phyloP scores from a whole-genome alignment of 306 rosid genomes.

The Cucumis sativus region Cucumber_9930_V3 NC_026656.2:18147001-18147500 shows the following conservation, averaged over 20 bases:
- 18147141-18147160: neutral
- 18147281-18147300: neutral
- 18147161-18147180: neutral
- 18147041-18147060: neutral
- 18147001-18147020: neutral
- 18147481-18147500: neutral
- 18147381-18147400: neutral
- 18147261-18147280: neutral
- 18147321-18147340: conserved; percentile 5
- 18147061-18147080: neutral
- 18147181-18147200: neutral
- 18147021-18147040: neutral
- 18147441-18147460: conserved; percentile 1
- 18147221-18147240: neutral
- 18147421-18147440: conserved; percentile 3
- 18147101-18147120: neutral
- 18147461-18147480: neutral
- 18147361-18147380: conserved; percentile 2
- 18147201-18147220: neutral
- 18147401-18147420: neutral
- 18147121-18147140: neutral
- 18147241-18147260: neutral
- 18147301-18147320: neutral
- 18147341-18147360: neutral
- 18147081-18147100: neutral